These are phyloP conservation scores for Podila epigama DNA, from an alignment of 192 early-diverging fungal species.

Conservation along the genomic window DNA sequence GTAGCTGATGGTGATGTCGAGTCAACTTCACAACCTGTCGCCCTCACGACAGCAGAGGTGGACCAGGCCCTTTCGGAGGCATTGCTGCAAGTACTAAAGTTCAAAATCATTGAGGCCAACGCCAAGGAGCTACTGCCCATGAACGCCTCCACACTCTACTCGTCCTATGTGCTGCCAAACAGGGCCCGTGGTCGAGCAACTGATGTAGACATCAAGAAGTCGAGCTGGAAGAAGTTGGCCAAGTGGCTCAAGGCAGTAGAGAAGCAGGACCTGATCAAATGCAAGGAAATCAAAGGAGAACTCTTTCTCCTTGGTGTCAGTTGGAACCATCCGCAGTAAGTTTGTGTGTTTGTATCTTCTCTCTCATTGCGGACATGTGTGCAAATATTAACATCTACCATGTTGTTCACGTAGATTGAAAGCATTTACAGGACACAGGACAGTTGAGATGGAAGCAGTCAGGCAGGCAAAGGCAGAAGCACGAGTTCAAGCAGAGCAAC, in stretches of 20 bases:
- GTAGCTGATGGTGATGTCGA: constrained; percentile 11
- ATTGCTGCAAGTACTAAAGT: constrained; percentile 74
- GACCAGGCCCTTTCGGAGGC: constrained; percentile 76
- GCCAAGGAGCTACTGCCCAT: constrained; percentile 74
- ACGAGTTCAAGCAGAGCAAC: neutral
- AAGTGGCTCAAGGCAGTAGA: constrained; percentile 92
- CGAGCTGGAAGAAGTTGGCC: constrained; percentile 84
- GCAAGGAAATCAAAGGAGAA: constrained; percentile 82
- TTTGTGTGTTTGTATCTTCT: neutral
- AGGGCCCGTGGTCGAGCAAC: constrained; percentile 58
- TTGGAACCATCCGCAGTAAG: constrained; percentile 66
- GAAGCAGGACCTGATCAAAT: constrained; percentile 81
- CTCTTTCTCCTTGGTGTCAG: constrained; percentile 64
- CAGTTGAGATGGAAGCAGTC: constrained; percentile 38
- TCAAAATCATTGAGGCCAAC: constrained; percentile 64
- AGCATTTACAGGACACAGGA: constrained; percentile 31
- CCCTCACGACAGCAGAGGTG: constrained; percentile 62
- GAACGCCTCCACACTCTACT: constrained; percentile 76
- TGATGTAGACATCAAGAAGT: constrained; percentile 83
- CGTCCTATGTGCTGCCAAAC: constrained; percentile 76
- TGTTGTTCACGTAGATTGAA: constrained; percentile 16
- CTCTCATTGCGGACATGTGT: neutral
- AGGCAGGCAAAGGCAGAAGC: constrained; percentile 33
- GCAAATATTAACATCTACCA: neutral
- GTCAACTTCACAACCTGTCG: neutral